Conservation (phyloP, 192 early-diverging fungal species). For the Chytriomyces confervae region DNA sequence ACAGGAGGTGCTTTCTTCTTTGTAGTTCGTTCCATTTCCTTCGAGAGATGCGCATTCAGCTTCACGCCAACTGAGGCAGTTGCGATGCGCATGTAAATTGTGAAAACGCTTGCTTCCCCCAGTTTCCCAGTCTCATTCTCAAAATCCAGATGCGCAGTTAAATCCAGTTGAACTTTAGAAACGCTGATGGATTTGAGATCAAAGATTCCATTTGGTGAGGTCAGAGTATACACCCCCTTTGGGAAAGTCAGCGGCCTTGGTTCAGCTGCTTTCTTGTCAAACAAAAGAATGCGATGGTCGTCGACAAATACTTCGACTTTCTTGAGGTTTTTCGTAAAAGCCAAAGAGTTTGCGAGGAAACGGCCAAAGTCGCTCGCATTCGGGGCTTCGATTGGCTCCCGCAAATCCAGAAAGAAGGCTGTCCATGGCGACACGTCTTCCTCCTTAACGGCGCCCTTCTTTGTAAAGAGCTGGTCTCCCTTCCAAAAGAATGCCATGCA, state of each 20-base stretch:
- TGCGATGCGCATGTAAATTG: constrained; percentile 75
- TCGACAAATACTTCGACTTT: constrained; percentile 71
- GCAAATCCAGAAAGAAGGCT: constrained; percentile 72
- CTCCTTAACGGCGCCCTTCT: constrained; percentile 60
- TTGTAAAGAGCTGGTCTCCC: constrained; percentile 85
- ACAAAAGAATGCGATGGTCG: constrained; percentile 57
- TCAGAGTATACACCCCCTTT: constrained; percentile 43
- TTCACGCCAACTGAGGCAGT: constrained; percentile 63
- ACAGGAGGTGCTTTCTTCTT: constrained; percentile 81
- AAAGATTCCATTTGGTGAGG: constrained; percentile 76
- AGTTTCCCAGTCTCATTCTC: constrained; percentile 13
- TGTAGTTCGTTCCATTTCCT: constrained; percentile 85
- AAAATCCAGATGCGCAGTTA: constrained; percentile 42
- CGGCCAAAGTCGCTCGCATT: constrained; percentile 65
- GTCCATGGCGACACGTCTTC: constrained; percentile 66
- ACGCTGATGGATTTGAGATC: constrained; percentile 67
- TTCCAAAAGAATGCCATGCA: constrained; percentile 88
- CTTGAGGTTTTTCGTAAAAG: constrained; percentile 78
- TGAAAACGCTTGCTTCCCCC: constrained; percentile 42
- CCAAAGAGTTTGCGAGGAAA: constrained; percentile 74
- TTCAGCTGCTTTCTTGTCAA: constrained; percentile 70
- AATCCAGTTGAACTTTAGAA: constrained; percentile 59
- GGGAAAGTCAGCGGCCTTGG: constrained; percentile 66
- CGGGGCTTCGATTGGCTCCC: constrained; percentile 78
- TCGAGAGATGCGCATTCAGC: constrained; percentile 56